Percentiles rank a stretch among this genome's conserved stretches.
These are phyloP conservation scores for Dendrocalamus latiflorus DNA, from an alignment of 202 grass and related monocot species.

Conservation along the genomic window DNA sequence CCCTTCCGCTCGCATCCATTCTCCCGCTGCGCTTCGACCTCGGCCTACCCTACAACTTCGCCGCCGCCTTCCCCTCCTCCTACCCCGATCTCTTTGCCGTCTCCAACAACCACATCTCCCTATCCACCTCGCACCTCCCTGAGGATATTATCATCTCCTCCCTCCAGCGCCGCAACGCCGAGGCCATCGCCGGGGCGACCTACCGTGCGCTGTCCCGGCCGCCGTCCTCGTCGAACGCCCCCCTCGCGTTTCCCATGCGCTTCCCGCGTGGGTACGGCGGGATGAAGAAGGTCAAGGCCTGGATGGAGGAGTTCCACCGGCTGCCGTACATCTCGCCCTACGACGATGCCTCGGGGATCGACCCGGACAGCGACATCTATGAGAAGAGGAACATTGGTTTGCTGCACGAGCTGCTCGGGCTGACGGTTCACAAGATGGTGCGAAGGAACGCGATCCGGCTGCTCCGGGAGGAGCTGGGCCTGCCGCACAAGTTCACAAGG, in stretches of 20 bases:
- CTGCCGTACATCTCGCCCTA: constrained; percentile 94
- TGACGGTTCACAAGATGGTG: constrained; percentile 93
- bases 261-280: constrained; percentile 83
- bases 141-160: constrained; percentile 57
- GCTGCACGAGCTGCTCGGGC: constrained; percentile 80
- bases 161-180: constrained; percentile 59
- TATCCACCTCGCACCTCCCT: constrained; percentile 25
- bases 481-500: constrained; percentile 87
- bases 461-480: constrained; percentile 73
- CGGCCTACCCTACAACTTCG: constrained; percentile 68
- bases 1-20: constrained; percentile 60
- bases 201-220: constrained; percentile 64
- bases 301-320: constrained; percentile 94
- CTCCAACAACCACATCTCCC: constrained; percentile 51
- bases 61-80: constrained; percentile 39
- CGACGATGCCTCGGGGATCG: constrained; percentile 63
- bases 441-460: constrained; percentile 75
- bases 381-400: constrained; percentile 89
- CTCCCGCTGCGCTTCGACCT: constrained; percentile 84
- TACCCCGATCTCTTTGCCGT: constrained; percentile 60
- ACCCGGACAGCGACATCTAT: constrained; percentile 85
- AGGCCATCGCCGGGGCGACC: constrained; percentile 41
- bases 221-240: constrained; percentile 52
- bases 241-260: constrained; percentile 85
- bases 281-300: constrained; percentile 93